Percentiles rank a stretch among this genome's conserved stretches.
Evolutionary conservation across 805 yeast species (phyloP).

Genomic region (Teunomyces cretensis): DNA sequence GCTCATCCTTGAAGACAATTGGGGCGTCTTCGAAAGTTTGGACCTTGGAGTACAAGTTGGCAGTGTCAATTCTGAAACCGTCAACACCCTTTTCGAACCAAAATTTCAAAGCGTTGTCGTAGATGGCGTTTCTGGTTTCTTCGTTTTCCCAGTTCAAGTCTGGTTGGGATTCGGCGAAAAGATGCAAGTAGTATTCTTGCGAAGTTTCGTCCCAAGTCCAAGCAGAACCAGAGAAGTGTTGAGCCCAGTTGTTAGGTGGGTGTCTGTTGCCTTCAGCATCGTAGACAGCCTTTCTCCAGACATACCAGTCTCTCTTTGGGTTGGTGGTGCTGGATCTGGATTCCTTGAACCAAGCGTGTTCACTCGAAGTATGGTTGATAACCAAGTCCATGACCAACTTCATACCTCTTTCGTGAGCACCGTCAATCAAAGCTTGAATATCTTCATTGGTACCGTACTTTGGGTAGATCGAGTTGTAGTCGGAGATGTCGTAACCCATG

Average conservation of each 20-base stretch:
- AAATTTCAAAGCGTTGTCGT: conserved; percentile 47
- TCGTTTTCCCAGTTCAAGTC: conserved; percentile 63
- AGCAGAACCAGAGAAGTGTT: conserved; percentile 54
- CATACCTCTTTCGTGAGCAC: conserved; percentile 49
- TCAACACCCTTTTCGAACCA: conserved; percentile 59
- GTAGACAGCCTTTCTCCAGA: conserved; percentile 53
- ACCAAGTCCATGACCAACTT: conserved; percentile 55
- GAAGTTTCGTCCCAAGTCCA: conserved; percentile 57
- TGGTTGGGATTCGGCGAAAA: conserved; percentile 56
- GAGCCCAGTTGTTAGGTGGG: conserved; percentile 59
- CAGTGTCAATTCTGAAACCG: conserved; percentile 60
- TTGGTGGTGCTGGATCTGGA: conserved; percentile 49
- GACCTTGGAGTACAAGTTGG: conserved; percentile 52
- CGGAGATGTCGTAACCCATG: conserved; percentile 62
- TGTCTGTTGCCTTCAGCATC: conserved; percentile 49
- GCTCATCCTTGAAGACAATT: conserved; percentile 37
- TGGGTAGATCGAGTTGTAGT: conserved; percentile 52
- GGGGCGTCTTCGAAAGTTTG: conserved; percentile 50
- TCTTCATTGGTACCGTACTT: conserved; percentile 55
- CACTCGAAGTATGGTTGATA: conserved; percentile 56
- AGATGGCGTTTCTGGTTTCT: conserved; percentile 38
- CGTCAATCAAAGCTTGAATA: conserved; percentile 48
- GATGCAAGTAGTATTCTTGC: conserved; percentile 53
- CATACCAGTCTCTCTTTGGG: conserved; percentile 62
- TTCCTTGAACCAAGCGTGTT: conserved; percentile 60